A percentile compares a stretch with the other conserved stretches of the same genome.
phyloP scores from a whole-genome alignment of 805 yeast species.

The Peterozyma toletana region DNA sequence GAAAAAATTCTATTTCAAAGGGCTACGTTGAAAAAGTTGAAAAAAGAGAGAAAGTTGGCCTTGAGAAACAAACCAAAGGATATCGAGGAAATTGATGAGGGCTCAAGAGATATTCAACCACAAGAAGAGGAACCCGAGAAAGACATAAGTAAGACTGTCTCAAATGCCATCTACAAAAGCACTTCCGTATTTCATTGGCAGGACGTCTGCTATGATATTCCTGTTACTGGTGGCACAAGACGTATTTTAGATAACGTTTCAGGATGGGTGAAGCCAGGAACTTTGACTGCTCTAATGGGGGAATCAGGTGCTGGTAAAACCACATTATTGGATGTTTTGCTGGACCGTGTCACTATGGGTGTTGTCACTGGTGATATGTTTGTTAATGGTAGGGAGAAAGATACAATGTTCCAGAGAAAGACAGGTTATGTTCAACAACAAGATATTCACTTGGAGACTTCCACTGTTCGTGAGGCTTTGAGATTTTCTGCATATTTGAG shows the following conservation, averaged over 20 bases:
- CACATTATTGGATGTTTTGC: conserved; percentile 44
- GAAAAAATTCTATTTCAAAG: conserved; percentile 46
- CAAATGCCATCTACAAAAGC: conserved; percentile 21
- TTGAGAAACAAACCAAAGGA: conserved; percentile 11
- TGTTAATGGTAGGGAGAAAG: conserved; percentile 46
- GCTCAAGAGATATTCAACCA: conserved; percentile 18
- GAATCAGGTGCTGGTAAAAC: conserved; percentile 64
- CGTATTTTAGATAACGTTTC: conserved; percentile 58
- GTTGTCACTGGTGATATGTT: conserved; percentile 51
- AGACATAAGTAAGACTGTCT: conserved; percentile 16
- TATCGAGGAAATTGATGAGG: conserved; percentile 8
- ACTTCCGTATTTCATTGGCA: conserved; percentile 70
- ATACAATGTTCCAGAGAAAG: conserved; percentile 41
- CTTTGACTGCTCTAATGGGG: conserved; percentile 68
- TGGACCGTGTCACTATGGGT: conserved; percentile 49
- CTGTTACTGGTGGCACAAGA: conserved; percentile 53
- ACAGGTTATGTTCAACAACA: conserved; percentile 58
- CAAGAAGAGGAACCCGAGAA: conserved; percentile 21
- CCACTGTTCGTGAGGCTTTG: conserved; percentile 49
- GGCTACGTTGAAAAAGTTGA: conserved; percentile 29
- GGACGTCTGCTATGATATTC: conserved; percentile 63
- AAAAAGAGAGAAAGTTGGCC: conserved; percentile 19
- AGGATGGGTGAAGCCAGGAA: conserved; percentile 82
- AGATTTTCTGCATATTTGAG: conserved; percentile 44
- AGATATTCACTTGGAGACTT: conserved; percentile 43